Conservation (phyloP, 2,329 filamentous ascomycete species). For the Pseudocercospora eumusae region DNA sequence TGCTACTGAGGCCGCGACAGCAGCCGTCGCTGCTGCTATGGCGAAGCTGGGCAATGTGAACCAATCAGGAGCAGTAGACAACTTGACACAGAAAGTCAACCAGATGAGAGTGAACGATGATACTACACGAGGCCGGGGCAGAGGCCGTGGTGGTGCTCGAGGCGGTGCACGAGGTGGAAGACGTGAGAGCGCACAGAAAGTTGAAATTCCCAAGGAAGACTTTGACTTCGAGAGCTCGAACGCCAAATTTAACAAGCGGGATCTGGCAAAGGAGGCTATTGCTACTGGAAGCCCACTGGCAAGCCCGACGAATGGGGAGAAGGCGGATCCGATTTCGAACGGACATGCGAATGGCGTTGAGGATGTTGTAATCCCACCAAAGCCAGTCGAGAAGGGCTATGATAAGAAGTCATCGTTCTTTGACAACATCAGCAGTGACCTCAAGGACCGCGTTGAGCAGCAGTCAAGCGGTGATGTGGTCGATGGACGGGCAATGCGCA, state of each 20-base stretch:
- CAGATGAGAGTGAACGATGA: constrained; percentile 62
- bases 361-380: constrained; percentile 48
- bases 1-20: constrained; percentile 72
- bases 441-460: constrained; percentile 72
- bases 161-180: constrained; percentile 45
- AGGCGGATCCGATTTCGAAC: constrained; percentile 30
- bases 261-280: constrained; percentile 84
- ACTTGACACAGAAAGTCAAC: constrained; percentile 71
- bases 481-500: constrained; percentile 84
- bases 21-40: constrained; percentile 79
- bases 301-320: constrained; percentile 38
- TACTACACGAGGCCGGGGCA: constrained; percentile 45
- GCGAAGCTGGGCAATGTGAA: constrained; percentile 61
- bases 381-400: constrained; percentile 60
- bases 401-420: constrained; percentile 93
- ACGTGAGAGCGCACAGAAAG: constrained; percentile 46
- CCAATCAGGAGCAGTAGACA: constrained; percentile 55
- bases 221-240: constrained; percentile 89
- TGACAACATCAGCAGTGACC: constrained; percentile 95
- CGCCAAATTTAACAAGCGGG: constrained; percentile 85
- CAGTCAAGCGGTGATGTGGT: constrained; percentile 57
- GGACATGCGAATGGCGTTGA: constrained; percentile 39
- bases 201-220: constrained; percentile 86
- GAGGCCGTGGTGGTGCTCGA: constrained; percentile 50
- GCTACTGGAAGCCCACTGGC: constrained; percentile 70